These are phyloP conservation scores for Penicillium glabrum DNA, from an alignment of 2,329 filamentous ascomycete genomes.

Conservation along the genomic window DNA sequence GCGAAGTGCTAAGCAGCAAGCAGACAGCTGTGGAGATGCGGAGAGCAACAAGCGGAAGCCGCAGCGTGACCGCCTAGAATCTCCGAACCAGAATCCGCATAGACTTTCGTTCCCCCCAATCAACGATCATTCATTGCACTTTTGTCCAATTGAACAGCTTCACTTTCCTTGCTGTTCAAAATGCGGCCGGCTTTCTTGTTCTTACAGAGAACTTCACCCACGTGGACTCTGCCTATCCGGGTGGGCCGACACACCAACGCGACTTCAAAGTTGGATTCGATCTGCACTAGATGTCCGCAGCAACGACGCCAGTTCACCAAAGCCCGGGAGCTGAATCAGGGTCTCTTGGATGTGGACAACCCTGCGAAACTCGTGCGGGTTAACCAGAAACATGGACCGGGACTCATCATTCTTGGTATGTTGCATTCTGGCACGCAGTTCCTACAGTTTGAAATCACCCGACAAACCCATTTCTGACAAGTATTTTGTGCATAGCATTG, in stretches of 20 bases:
- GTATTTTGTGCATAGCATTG: slow-evolving; percentile 53
- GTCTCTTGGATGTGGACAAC: slow-evolving; percentile 83
- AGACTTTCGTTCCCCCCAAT: not conserved
- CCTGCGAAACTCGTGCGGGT: slow-evolving; percentile 77
- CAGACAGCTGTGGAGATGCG: slow-evolving; percentile 12
- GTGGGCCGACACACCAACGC: slow-evolving; percentile 18
- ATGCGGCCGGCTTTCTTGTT: slow-evolving; percentile 33
- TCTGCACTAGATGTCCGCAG: slow-evolving; percentile 37
- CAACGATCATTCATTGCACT: not conserved
- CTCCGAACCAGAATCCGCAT: slow-evolving; percentile 11
- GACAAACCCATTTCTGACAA: not conserved
- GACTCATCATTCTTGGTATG: slow-evolving; percentile 73
- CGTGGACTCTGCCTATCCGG: slow-evolving; percentile 23
- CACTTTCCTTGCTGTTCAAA: not conserved
- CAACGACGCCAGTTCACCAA: slow-evolving; percentile 41
- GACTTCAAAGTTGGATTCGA: slow-evolving; percentile 28
- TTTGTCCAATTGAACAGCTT: not conserved
- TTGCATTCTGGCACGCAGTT: not conserved
- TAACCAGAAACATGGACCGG: slow-evolving; percentile 73
- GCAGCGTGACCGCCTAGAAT: slow-evolving; percentile 26
- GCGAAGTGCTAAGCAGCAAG: not conserved
- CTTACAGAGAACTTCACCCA: slow-evolving; percentile 24
- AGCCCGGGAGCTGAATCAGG: slow-evolving; percentile 61
- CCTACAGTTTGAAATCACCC: not conserved
- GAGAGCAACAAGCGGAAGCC: slow-evolving; percentile 10